Percentiles rank a stretch among this genome's conserved stretches.
Evolutionary conservation across 768 basidiomycete genomes (phyloP).

Genomic region (Leccinum incarnatum): DNA sequence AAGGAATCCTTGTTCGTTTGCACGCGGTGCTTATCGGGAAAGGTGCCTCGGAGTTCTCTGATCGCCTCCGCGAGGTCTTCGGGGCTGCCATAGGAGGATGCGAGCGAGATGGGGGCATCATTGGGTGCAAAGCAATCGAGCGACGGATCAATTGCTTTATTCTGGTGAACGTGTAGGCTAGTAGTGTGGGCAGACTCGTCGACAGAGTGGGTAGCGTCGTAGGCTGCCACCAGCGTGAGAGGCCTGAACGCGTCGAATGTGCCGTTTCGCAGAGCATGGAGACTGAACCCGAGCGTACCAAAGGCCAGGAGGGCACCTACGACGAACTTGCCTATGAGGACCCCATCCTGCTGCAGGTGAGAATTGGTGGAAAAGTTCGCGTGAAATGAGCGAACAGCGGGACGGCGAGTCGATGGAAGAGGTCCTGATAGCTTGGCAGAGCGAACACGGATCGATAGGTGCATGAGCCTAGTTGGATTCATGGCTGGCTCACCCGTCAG

Average conservation of each 20-base stretch:
- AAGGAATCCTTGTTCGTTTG: slow-evolving; percentile 51
- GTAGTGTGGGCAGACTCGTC: not conserved
- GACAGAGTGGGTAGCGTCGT: not conserved
- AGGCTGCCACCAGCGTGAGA: not conserved
- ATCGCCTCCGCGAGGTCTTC: slow-evolving; percentile 52
- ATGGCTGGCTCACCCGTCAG: not conserved
- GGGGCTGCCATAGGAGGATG: slow-evolving; percentile 43
- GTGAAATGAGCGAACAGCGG: not conserved
- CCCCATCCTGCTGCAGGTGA: slow-evolving; percentile 5
- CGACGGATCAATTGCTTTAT: not conserved
- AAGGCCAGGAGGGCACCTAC: slow-evolving; percentile 19
- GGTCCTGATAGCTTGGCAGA: not conserved
- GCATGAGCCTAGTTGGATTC: not conserved
- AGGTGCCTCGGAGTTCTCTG: slow-evolving; percentile 43
- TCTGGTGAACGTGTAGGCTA: slow-evolving; percentile 2
- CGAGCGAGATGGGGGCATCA: slow-evolving; percentile 3
- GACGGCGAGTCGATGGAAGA: not conserved
- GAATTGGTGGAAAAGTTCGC: not conserved
- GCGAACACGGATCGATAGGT: not conserved
- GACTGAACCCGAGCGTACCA: slow-evolving; percentile 19
- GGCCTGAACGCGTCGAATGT: slow-evolving; percentile 4
- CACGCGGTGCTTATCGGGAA: slow-evolving; percentile 48
- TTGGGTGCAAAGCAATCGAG: not conserved
- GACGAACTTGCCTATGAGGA: slow-evolving; percentile 11
- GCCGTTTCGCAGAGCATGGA: slow-evolving; percentile 14